Percentiles rank a stretch among this genome's conserved stretches.
Conservation (phyloP, 225 moss, liverwort and hornwort species). For the Marchantia polymorpha region DNA sequence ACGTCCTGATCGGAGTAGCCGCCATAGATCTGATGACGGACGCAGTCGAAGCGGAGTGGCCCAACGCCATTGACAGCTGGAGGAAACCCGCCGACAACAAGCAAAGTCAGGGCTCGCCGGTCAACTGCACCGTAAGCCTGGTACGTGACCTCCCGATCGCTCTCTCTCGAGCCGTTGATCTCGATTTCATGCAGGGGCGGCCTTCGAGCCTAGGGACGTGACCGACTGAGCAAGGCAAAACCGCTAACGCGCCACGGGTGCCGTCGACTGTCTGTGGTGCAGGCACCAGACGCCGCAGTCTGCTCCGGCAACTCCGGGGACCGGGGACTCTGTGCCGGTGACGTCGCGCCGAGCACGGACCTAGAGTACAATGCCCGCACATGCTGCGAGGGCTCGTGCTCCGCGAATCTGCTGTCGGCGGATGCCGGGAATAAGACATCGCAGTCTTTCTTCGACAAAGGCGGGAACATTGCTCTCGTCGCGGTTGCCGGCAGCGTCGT, state of each 20-base stretch:
- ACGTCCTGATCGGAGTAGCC: constrained; percentile 15
- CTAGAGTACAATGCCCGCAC: not conserved
- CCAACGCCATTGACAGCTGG: not conserved
- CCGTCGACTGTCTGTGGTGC: not conserved
- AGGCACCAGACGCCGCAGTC: not conserved
- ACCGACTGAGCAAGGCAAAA: not conserved
- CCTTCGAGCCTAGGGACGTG: not conserved
- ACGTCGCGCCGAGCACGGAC: too few relatives aligned
- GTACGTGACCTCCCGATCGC: not conserved
- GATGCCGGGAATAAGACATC: too few relatives aligned
- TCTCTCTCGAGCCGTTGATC: too few relatives aligned
- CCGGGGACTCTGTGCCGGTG: not conserved
- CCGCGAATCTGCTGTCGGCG: too few relatives aligned
- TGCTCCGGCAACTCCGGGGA: not conserved
- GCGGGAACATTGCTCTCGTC: too few relatives aligned
- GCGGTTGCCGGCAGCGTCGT: too few relatives aligned
- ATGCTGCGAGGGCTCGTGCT: not conserved
- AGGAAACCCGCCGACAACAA: not conserved
- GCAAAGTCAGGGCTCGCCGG: not conserved
- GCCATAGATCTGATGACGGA: not conserved
- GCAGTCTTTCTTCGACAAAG: too few relatives aligned
- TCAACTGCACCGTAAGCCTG: not conserved
- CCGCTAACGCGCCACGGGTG: not conserved
- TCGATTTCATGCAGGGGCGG: not conserved
- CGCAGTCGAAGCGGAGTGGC: not conserved